Conservation (phyloP, 176 grass and related monocot genomes). For the Echinochloa phyllopogon region DNA sequence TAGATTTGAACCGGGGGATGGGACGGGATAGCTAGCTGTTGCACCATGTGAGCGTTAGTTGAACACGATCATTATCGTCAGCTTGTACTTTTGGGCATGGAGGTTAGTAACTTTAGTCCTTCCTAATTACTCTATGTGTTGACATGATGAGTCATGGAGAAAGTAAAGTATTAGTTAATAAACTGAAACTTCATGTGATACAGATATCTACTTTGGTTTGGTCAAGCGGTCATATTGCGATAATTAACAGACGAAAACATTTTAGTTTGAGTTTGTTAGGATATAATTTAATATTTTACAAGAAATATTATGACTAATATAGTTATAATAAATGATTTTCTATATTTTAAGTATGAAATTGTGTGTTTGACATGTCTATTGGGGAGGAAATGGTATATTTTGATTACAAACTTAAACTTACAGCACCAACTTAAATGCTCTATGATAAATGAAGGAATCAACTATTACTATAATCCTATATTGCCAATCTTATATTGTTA, state of each 20-base stretch:
- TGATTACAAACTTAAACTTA: too few species aligned
- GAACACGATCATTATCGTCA: conserved; percentile 1
- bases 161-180: neutral
- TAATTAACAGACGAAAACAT: neutral
- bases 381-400: neutral
- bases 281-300: neutral
- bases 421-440: too few species aligned
- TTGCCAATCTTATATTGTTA: too few species aligned
- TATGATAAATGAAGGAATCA: neutral
- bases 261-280: neutral
- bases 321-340: fast-evolving
- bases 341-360: neutral
- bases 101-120: neutral
- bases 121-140: neutral
- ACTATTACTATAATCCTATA: too few species aligned
- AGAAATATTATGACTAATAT: neutral
- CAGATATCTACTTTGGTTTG: neutral
- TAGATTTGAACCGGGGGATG: neutral
- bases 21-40: neutral
- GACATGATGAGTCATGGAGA: neutral
- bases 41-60: conserved; percentile 35
- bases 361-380: neutral
- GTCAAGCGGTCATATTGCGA: neutral
- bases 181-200: neutral
- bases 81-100: neutral